A percentile compares a stretch with the other conserved stretches of the same genome.
Evolutionary conservation across 78 protist genomes (phyloP).

Genomic region (Polysphondylium violaceum): DNA sequence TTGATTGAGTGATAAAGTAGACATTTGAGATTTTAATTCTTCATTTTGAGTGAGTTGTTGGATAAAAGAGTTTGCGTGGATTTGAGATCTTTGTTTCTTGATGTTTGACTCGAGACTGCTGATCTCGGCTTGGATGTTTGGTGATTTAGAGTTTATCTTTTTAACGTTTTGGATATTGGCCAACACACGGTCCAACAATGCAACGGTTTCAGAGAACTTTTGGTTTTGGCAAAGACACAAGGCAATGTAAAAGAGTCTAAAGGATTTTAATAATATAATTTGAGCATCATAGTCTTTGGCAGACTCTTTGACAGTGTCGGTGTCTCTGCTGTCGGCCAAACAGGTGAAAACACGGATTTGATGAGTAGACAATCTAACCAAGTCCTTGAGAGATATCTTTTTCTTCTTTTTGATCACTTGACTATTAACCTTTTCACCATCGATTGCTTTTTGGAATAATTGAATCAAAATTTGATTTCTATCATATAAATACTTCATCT

Average conservation of each 20-base stretch:
- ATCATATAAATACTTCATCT: slow-evolving; percentile 15
- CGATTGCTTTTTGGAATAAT: neutral
- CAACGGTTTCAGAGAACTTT: slow-evolving; percentile 52
- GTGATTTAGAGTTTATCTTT: neutral
- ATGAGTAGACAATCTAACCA: slow-evolving; percentile 25
- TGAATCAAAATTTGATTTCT: slow-evolving; percentile 20
- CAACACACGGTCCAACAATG: neutral
- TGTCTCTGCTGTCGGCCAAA: slow-evolving; percentile 16
- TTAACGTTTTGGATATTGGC: slow-evolving; percentile 1
- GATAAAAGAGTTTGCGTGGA: slow-evolving; percentile 66
- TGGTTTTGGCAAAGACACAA: neutral
- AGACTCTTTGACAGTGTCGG: neutral
- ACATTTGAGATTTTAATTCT: slow-evolving; percentile 63
- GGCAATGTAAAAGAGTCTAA: slow-evolving; percentile 28
- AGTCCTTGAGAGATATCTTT: slow-evolving; percentile 6
- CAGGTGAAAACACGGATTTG: slow-evolving; percentile 24
- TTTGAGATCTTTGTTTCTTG: slow-evolving; percentile 19
- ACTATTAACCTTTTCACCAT: slow-evolving; percentile 10
- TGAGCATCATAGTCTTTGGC: slow-evolving; percentile 48
- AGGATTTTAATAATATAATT: slow-evolving; percentile 13
- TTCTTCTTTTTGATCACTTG: neutral
- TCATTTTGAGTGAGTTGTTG: slow-evolving; percentile 33
- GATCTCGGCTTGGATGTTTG: neutral
- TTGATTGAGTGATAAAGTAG: slow-evolving; percentile 1
- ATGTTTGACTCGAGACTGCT: slow-evolving; percentile 4